Base-by-base conservation (phyloP, 768 basidiomycete species). In the Pleurotus pulmonarius region DNA sequence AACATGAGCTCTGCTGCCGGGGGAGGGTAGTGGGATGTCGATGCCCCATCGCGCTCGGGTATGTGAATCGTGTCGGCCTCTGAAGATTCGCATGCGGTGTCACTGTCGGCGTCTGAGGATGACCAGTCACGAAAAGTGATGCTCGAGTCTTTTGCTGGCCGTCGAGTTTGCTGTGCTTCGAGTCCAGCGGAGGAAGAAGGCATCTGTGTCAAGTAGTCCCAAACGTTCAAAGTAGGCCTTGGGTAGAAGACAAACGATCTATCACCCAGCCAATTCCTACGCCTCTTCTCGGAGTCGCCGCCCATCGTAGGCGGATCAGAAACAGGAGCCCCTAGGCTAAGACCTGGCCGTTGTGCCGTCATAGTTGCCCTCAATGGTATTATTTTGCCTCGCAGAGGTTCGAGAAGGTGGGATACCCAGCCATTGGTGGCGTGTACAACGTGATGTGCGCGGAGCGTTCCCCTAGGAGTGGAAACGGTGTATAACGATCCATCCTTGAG, bases 371-470 rank as follows among this genome's bases (percentile, higher is more conserved):
- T 74, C 20, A 76, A 60, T 24, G 89, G 87, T 15, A 88, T 65
- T 57, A 90, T 81, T 65, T 82, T 88, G 49, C 73, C 73, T 16
- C 83, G 80, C 72, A 90, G 73, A 0, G 79, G 78, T 11, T 77
- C 73, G 55, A 95, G 72, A 44, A 95, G 79, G 60, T 90, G 85
- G 1, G 89, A 83, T 2, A 76, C 73, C 84, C 92, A 94, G 16
- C 81, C 92, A 66, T 96, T 96, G 2, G 91, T 93, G 2, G 90
- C 89, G 65, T 93, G 92, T 9, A 95, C 73, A 43, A 95, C 76
- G 66, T 90, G 88, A 2, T 68, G 70, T 0, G 89, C 73, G 13
- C 61, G 68, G 22, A 91, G 75, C 4, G 61, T 64, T 0, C 92
- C 92, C 49, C 78, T 75, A 0, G 85, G 74, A 1, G 92, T 93